Conservation (phyloP, 495 filamentous ascomycete species). For the Neurospora sublineolata region DNA sequence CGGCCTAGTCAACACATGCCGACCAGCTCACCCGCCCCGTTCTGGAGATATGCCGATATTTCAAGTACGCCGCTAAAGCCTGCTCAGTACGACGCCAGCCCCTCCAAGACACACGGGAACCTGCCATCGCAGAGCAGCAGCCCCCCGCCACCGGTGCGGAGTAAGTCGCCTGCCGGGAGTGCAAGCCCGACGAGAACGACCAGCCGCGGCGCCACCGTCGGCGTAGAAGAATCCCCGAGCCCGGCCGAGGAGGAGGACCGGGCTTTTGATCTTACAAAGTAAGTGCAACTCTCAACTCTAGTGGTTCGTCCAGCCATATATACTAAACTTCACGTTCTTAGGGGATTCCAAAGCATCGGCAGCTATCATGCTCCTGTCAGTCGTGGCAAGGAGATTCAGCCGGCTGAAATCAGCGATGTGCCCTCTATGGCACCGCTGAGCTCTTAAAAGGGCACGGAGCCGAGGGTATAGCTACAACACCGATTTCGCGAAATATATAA, state of each 20-base stretch:
- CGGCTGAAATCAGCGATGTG: neutral
- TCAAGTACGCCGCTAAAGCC: slow-evolving; percentile 68
- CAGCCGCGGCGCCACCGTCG: slow-evolving; percentile 1
- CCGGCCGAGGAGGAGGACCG: slow-evolving; percentile 18
- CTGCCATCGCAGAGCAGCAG: slow-evolving; percentile 53
- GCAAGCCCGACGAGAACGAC: slow-evolving; percentile 19
- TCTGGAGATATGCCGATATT: slow-evolving; percentile 79
- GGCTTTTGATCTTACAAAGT: slow-evolving; percentile 31
- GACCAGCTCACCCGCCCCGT: slow-evolving; percentile 89
- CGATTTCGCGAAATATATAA: neutral
- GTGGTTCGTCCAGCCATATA: neutral
- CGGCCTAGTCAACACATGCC: slow-evolving; percentile 91
- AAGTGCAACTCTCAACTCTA: neutral
- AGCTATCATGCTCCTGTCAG: slow-evolving; percentile 26
- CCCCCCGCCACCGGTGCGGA: slow-evolving; percentile 42
- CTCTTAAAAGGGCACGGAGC: neutral
- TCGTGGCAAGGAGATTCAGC: slow-evolving; percentile 22
- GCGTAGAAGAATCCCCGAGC: neutral
- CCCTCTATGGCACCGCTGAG: neutral
- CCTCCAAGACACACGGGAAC: slow-evolving; percentile 35
- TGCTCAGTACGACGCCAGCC: slow-evolving; percentile 44
- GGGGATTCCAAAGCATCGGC: slow-evolving; percentile 32
- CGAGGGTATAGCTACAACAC: neutral
- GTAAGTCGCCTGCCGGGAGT: slow-evolving; percentile 19
- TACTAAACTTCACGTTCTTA: slow-evolving; percentile 3